Base-by-base conservation (phyloP, 2,329 filamentous ascomycete species). In the Aspergillus hiratsukae region DNA sequence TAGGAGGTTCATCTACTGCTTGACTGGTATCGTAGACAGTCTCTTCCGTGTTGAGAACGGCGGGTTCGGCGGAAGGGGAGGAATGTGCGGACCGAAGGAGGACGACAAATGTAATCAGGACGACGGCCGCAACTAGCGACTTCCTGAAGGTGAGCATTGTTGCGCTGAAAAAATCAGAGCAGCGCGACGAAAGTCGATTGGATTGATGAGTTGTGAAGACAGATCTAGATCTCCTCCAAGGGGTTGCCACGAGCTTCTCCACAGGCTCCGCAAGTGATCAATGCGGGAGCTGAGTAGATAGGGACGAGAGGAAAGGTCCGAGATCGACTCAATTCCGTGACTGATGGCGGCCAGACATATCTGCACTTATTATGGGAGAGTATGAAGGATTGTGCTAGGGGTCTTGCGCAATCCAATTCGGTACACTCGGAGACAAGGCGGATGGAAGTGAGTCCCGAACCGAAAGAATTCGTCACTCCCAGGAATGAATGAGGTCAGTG, bases 131-230 rank as follows among this genome's bases (percentile, higher is more conserved):
- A 64, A 90, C 77, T 60, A 95, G 73, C 68, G 89, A 88, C 75
- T 89, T 87, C 69, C 86, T 84, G 70, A 89, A 90, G 68, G 88
- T 89, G 72, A 92, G 82, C 90, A 95, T 95, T 55, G 56, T 65
- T 40, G 60, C 53, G 56, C 58, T 31, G 55, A 14, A 35, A 35
- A 25, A 46, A 51, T 37, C 29, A 49, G 41, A 48, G 45, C 43
- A 31, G 49, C 52, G 51, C 52, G 48, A 21, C 56, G 46, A 27
- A 27, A 46, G 40, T 41, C 29, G 49, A 49, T 59, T 58, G 43
- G 23, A 21, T 11, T 27, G 43, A 48, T 37, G 51, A 48, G 29
- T 37, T 19, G 48, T 49, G 43, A 45, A 23, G 28, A 40, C 21
- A 23, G 19, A 23, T 46, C 43, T 46, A 14, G 43, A 21, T 14